These are phyloP conservation scores for Mucor saturninus DNA, from an alignment of 371 early-diverging fungal genomes.

Conservation along the genomic window DNA sequence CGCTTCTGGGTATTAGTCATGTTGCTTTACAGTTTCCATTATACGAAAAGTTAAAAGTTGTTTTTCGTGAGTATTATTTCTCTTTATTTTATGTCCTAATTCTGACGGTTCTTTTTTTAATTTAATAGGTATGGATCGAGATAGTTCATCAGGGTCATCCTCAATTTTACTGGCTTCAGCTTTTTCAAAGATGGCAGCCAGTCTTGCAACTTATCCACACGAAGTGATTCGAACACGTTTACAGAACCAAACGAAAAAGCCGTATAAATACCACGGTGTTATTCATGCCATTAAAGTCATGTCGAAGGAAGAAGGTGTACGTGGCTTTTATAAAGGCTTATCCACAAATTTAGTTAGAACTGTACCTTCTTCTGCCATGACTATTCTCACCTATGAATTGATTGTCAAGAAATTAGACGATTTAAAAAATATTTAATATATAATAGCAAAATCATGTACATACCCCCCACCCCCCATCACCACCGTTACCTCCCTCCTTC, in stretches of 20 bases:
- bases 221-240: constrained; percentile 86
- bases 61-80: constrained; percentile 52
- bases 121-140: constrained; percentile 24
- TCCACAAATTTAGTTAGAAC: constrained; percentile 87
- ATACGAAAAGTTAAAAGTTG: constrained; percentile 88
- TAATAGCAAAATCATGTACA: constrained; percentile 2
- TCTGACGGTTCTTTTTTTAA: constrained; percentile 4
- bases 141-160: constrained; percentile 40
- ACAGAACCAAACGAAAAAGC: constrained; percentile 80
- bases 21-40: constrained; percentile 95
- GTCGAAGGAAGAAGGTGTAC: constrained; percentile 74
- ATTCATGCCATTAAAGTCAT: constrained; percentile 76
- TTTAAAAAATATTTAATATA: constrained; percentile 31
- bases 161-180: constrained; percentile 81
- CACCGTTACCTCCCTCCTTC: too few species aligned
- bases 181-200: constrained; percentile 88
- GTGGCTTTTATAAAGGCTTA: constrained; percentile 90
- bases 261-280: constrained; percentile 80
- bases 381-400: constrained; percentile 86
- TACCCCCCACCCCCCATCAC: too few species aligned
- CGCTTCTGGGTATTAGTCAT: constrained; percentile 90
- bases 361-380: constrained; percentile 88
- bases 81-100: not conserved
- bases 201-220: constrained; percentile 85
- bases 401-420: constrained; percentile 45